Percentiles rank a stretch among this genome's conserved stretches.
Conservation (phyloP, 2,329 filamentous ascomycete genomes). For the Curvularia eragrostidis region DNA sequence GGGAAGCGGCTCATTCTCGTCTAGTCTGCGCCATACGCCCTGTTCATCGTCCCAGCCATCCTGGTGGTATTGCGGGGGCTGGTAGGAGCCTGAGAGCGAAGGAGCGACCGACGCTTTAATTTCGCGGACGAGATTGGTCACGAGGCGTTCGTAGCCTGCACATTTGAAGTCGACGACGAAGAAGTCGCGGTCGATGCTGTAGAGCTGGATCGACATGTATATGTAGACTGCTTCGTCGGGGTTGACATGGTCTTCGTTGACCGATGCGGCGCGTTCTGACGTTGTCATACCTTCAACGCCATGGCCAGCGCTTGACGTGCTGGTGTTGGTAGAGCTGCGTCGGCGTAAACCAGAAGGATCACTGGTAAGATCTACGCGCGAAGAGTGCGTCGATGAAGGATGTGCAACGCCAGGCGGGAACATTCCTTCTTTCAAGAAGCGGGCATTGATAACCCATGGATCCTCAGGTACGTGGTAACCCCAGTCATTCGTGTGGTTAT, state of each 20-base stretch:
- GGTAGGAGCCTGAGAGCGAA: slow-evolving; percentile 28
- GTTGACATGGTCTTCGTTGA: slow-evolving; percentile 45
- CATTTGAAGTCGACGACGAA: slow-evolving; percentile 99
- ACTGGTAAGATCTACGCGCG: slow-evolving; percentile 54
- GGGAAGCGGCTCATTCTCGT: slow-evolving; percentile 41
- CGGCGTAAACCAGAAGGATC: slow-evolving; percentile 35
- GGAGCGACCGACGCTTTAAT: slow-evolving; percentile 42
- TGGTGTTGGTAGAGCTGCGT: slow-evolving; percentile 44
- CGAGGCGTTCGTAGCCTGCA: slow-evolving; percentile 92
- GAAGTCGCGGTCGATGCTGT: slow-evolving; percentile 79
- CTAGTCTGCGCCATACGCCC: slow-evolving; percentile 44
- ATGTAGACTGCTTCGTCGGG: slow-evolving; percentile 79
- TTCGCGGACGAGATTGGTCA: slow-evolving; percentile 54
- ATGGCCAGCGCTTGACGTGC: slow-evolving; percentile 35
- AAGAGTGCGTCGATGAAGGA: slow-evolving; percentile 59
- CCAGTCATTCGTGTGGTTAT: slow-evolving; percentile 58
- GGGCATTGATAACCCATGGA: slow-evolving; percentile 91
- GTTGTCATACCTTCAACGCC: slow-evolving; percentile 38
- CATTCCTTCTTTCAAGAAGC: slow-evolving; percentile 84
- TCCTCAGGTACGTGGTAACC: slow-evolving; percentile 89
- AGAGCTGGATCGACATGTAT: slow-evolving; percentile 81
- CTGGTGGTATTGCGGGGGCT: slow-evolving; percentile 27
- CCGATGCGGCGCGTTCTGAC: slow-evolving; percentile 22
- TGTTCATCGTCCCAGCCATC: slow-evolving; percentile 46
- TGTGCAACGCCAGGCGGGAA: slow-evolving; percentile 60